These are phyloP conservation scores for Talaromyces pinophilus DNA, from an alignment of 2,329 filamentous ascomycete genomes.

Conservation along the genomic window DNA sequence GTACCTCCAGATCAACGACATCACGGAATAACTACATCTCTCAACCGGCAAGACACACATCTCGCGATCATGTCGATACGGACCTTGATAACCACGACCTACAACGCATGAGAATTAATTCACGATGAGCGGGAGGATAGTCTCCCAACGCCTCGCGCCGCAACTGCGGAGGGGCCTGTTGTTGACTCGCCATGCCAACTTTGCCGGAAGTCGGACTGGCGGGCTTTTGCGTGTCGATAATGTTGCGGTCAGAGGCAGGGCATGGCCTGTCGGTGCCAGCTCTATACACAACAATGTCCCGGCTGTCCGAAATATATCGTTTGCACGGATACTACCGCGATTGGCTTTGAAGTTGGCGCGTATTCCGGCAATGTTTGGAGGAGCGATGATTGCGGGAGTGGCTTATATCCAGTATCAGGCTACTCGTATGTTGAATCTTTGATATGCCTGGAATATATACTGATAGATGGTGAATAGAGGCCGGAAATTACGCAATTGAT, in stretches of 20 bases:
- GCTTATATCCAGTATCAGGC: conserved; percentile 98
- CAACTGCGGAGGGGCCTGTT: conserved; percentile 62
- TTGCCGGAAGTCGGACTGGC: conserved; percentile 60
- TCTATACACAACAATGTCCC: conserved; percentile 75
- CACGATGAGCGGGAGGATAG: conserved; percentile 71
- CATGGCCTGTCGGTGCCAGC: conserved; percentile 76
- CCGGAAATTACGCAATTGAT: conserved; percentile 75
- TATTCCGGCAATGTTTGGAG: conserved; percentile 88
- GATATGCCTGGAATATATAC: background rate
- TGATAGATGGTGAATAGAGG: conserved; percentile 53
- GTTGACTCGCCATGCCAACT: conserved; percentile 65
- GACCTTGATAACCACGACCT: background rate
- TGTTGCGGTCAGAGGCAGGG: conserved; percentile 62
- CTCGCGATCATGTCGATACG: conserved; percentile 21
- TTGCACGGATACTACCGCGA: conserved; percentile 72
- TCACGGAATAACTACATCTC: conserved; percentile 1
- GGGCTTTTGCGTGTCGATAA: conserved; percentile 69
- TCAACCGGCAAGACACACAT: background rate
- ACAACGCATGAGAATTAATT: conserved; percentile 40
- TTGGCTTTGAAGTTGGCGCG: conserved; percentile 86
- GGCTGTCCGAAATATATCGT: conserved; percentile 65
- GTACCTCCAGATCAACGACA: background rate
- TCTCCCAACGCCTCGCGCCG: conserved; percentile 71
- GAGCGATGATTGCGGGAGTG: conserved; percentile 78
- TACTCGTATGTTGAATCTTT: conserved; percentile 61